Evolutionary conservation across 768 basidiomycete species (phyloP).

Genomic region (Naganishia vaughanmartiniae): DNA sequence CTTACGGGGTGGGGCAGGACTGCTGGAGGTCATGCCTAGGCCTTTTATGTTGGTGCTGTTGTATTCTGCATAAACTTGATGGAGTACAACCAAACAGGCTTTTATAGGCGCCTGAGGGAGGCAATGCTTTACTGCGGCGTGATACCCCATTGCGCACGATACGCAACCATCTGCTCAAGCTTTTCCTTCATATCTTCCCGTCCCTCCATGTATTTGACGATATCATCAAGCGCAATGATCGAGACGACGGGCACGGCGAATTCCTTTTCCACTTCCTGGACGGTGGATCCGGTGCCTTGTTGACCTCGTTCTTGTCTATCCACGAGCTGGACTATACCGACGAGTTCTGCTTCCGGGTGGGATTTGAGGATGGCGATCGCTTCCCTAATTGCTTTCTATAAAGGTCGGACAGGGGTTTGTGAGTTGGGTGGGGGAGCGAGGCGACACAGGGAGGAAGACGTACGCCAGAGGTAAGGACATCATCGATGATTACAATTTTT

Average conservation of each 20-base stretch:
- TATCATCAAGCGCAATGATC: constrained; percentile 78
- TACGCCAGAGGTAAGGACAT: constrained; percentile 74
- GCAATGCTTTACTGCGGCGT: not conserved
- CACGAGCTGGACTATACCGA: constrained; percentile 81
- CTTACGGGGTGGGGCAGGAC: constrained; percentile 49
- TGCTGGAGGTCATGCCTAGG: constrained; percentile 47
- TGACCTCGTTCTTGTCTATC: constrained; percentile 82
- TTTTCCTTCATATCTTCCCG: constrained; percentile 63
- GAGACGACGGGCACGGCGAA: constrained; percentile 71
- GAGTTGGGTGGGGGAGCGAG: not conserved
- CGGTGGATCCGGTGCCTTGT: constrained; percentile 64
- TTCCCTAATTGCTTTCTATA: constrained; percentile 77
- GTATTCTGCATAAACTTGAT: not conserved
- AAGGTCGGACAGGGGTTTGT: constrained; percentile 40
- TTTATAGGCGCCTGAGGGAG: not conserved
- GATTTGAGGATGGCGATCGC: constrained; percentile 70
- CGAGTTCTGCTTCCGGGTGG: constrained; percentile 66
- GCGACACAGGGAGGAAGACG: too few species aligned
- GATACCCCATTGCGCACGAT: constrained; percentile 68
- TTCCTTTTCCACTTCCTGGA: constrained; percentile 74
- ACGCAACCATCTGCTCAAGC: constrained; percentile 69
- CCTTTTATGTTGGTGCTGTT: not conserved
- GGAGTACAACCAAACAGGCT: not conserved
- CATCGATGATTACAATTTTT: constrained; percentile 83
- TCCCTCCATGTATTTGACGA: constrained; percentile 77